Percentiles rank a stretch among this genome's conserved stretches.
Evolutionary conservation across 345 rosid genomes (phyloP).

Genomic region (Fremontodendron californicum): DNA sequence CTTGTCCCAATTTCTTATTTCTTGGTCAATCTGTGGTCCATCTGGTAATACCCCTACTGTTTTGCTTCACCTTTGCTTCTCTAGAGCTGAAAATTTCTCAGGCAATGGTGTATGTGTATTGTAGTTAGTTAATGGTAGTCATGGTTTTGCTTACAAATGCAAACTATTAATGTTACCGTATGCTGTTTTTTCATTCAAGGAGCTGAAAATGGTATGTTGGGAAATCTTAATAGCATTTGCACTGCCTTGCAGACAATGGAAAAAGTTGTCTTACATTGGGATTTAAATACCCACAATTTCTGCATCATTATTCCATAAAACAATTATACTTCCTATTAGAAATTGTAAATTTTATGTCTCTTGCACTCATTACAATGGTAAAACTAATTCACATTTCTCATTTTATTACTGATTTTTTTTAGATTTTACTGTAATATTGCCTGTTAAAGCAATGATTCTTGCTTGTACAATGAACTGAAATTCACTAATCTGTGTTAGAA

Average conservation of each 20-base stretch:
- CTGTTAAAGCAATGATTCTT: background rate
- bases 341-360: background rate
- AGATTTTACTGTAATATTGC: background rate
- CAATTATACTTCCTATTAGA: background rate
- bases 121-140: background rate
- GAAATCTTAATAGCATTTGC: background rate
- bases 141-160: constrained; percentile 1
- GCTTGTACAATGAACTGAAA: background rate
- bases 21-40: background rate
- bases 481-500: background rate
- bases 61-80: background rate
- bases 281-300: background rate
- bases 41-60: background rate
- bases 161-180: background rate
- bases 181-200: background rate
- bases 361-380: background rate
- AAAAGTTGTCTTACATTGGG: background rate
- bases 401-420: background rate
- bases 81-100: background rate
- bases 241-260: background rate
- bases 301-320: background rate
- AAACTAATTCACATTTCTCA: background rate
- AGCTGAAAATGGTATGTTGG: background rate
- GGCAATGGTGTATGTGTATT: background rate
- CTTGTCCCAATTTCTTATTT: background rate